Percentiles rank a stretch among this genome's conserved stretches.
phyloP scores from a whole-genome alignment of 2,329 filamentous ascomycete species.

The Beauveria scarabaeidicola region DNA sequence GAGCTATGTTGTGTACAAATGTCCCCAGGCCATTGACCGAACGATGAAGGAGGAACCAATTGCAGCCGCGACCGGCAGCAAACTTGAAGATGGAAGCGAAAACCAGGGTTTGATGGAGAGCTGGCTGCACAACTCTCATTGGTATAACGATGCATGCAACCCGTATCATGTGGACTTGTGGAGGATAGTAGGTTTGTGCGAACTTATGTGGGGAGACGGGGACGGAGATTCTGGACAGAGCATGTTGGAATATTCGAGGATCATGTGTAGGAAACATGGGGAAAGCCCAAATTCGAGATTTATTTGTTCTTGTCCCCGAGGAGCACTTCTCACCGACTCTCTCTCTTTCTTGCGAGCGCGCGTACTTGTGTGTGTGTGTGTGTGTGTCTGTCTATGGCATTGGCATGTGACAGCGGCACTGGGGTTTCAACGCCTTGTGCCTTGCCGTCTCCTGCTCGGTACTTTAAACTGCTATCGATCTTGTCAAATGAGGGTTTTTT shows the following conservation, averaged over 20 bases:
- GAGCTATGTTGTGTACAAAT: not conserved
- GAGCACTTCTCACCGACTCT: not conserved
- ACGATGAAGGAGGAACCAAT: not conserved
- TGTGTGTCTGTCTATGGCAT: not conserved
- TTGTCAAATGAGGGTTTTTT: too few relatives aligned
- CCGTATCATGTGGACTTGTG: not conserved
- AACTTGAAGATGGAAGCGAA: not conserved
- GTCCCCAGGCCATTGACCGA: not conserved
- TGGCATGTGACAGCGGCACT: not conserved
- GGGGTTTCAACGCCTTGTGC: not conserved
- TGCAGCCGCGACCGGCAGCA: not conserved
- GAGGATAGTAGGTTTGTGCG: not conserved
- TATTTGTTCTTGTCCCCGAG: not conserved
- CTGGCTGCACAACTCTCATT: not conserved
- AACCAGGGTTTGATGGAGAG: not conserved
- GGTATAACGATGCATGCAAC: not conserved
- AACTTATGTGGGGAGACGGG: constrained; percentile 5
- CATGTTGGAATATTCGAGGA: not conserved
- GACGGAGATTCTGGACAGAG: not conserved
- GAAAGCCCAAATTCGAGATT: not conserved
- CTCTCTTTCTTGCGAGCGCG: not conserved
- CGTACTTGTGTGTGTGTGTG: too few relatives aligned
- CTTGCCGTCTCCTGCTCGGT: too few relatives aligned
- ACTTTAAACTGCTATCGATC: too few relatives aligned
- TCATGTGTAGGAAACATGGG: not conserved